Evolutionary conservation across 768 basidiomycete species (phyloP).

Genomic region (Tubosaeta brunneosetosa): DNA sequence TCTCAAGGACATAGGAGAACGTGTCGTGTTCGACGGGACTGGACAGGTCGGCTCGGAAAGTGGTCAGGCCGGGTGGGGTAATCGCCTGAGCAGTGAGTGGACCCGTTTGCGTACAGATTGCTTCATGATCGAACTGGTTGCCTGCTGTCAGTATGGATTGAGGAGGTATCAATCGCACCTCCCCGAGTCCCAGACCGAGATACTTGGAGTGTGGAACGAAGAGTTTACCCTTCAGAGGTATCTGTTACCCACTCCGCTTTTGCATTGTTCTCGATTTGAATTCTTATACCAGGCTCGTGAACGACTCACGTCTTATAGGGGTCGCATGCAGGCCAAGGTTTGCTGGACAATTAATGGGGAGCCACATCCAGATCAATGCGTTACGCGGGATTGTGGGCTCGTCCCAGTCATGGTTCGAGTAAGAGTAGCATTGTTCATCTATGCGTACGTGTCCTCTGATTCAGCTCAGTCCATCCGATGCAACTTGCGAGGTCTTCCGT

Average conservation of each 20-base stretch:
- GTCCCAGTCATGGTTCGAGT: constrained; percentile 97
- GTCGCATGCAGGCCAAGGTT: constrained; percentile 81
- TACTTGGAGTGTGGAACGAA: constrained; percentile 64
- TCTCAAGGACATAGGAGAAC: constrained; percentile 80
- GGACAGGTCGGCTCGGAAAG: constrained; percentile 49
- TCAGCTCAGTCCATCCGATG: constrained; percentile 75
- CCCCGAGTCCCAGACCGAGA: constrained; percentile 89
- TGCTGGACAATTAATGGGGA: constrained; percentile 73
- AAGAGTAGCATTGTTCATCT: constrained; percentile 30
- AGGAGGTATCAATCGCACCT: constrained; percentile 73
- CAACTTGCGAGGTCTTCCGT: constrained; percentile 81
- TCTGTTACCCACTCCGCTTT: constrained; percentile 6
- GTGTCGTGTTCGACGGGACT: constrained; percentile 87
- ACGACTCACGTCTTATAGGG: constrained; percentile 86
- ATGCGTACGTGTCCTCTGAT: not conserved
- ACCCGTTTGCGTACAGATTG: constrained; percentile 2
- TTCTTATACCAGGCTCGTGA: constrained; percentile 69
- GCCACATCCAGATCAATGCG: constrained; percentile 61
- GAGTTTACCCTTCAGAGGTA: constrained; percentile 89
- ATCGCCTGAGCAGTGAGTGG: constrained; percentile 75
- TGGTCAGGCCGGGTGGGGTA: constrained; percentile 64
- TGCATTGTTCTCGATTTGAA: constrained; percentile 4
- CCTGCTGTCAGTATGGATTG: constrained; percentile 76
- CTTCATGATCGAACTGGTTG: constrained; percentile 2
- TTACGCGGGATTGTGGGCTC: constrained; percentile 81